Base-by-base conservation (phyloP, 2,329 filamentous ascomycete species). In the Proliferodiscus dingleyae region DNA sequence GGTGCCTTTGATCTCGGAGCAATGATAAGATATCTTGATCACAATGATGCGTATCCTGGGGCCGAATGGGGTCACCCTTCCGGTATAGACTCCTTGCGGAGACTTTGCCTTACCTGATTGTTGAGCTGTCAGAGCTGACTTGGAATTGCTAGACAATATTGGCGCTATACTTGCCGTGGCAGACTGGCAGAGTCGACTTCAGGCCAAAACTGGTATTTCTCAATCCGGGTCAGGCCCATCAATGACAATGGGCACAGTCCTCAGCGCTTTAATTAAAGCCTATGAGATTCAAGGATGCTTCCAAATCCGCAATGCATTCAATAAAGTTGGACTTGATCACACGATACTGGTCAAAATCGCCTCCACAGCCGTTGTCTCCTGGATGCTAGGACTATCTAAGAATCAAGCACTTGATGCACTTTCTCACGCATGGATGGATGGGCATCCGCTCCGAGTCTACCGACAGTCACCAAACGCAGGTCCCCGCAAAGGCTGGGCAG, bases 51-150 rank as follows among this genome's bases (percentile, higher is more conserved):
- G 4, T 57, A 64, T n/a, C 45, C 55, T 7, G 68, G 66, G 0
- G 59, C 56, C n/a, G 68, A 71, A 55, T 70, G 68, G 68, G 67
- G 66, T 1, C 68, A 70, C 57, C 68, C 68, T 10, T 68, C 62
- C 18, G 58, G 55, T 61, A n/a, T n/a, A n/a, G n/a, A n/a, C n/a
- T n/a, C n/a, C n/a, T n/a, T n/a, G n/a, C n/a, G n/a, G n/a, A 5
- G 13, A 28, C 7, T 7, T 28, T 13, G 26, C 26, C 26, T 9
- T 5, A 32, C 10, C 11, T 13, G 13, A 32, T 32, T 32, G 13
- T 13, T 32, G 13, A 32, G 15, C 29, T 32, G 29, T 13, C 29
- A 5, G 6, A n/a, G 13, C 11, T 5, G 5, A 18, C 11, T n/a
- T n/a, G n/a, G n/a, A n/a, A n/a, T n/a, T n/a, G n/a, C n/a, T n/a